These are phyloP conservation scores for Crithidia acanthocephali DNA, from an alignment of 208 protist species.

Conservation along the genomic window DNA sequence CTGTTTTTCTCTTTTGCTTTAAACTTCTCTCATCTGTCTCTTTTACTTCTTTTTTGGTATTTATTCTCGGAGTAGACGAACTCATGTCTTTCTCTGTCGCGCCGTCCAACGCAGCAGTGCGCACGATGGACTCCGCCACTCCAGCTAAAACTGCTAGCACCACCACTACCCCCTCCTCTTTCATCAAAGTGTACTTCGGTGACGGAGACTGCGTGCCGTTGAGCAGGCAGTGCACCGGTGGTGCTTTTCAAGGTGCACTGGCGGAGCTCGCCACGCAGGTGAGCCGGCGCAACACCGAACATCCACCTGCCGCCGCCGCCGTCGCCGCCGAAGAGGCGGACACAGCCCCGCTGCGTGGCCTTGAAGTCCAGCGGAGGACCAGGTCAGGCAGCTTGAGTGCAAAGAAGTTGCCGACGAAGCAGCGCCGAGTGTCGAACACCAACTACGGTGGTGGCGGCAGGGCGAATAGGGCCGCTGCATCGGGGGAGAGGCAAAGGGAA, in stretches of 20 bases:
- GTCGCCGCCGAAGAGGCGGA: background rate
- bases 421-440: background rate
- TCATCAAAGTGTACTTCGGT: conserved; percentile 24
- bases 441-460: too few species aligned
- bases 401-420: background rate
- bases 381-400: background rate
- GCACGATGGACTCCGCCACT: background rate
- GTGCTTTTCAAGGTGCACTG: conserved; percentile 46
- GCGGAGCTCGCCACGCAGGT: conserved; percentile 40
- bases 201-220: conserved; percentile 34
- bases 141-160: background rate
- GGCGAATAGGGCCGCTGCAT: too few species aligned
- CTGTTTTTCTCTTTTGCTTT: background rate
- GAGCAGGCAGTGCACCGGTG: conserved; percentile 62
- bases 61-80: background rate
- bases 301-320: background rate
- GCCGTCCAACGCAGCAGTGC: background rate
- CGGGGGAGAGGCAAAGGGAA: background rate
- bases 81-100: background rate
- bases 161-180: conserved; percentile 1
- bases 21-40: too few species aligned
- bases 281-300: background rate
- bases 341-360: background rate
- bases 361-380: background rate
- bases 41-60: too few species aligned